Conservation (phyloP, 805 yeast genomes). For the Ogataea zsoltii region DNA sequence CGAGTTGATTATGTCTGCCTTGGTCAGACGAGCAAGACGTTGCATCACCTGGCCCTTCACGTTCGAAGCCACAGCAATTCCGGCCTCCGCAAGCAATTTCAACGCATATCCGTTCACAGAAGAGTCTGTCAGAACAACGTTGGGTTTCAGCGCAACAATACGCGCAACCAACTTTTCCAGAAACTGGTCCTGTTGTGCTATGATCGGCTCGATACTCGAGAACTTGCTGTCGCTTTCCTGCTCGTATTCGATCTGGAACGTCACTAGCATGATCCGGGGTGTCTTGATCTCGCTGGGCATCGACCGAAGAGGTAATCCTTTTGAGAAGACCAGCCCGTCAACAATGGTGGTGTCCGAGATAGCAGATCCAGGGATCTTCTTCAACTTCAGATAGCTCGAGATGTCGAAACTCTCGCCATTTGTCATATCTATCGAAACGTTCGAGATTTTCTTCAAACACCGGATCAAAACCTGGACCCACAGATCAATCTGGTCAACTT, state of each 20-base stretch:
- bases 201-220: slow-evolving; percentile 77
- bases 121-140: slow-evolving; percentile 73
- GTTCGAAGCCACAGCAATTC: slow-evolving; percentile 78
- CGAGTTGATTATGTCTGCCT: slow-evolving; percentile 82
- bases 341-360: slow-evolving; percentile 60
- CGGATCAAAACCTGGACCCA: slow-evolving; percentile 62
- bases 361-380: slow-evolving; percentile 76
- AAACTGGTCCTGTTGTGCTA: slow-evolving; percentile 86
- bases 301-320: slow-evolving; percentile 71
- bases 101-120: slow-evolving; percentile 83
- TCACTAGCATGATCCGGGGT: slow-evolving; percentile 79
- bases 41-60: slow-evolving; percentile 81
- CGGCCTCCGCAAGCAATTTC: slow-evolving; percentile 66
- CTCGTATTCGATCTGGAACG: slow-evolving; percentile 89
- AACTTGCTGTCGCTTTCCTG: slow-evolving; percentile 47
- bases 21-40: slow-evolving; percentile 73
- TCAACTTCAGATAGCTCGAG: slow-evolving; percentile 85
- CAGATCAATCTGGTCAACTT: slow-evolving; percentile 44
- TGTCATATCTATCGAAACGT: slow-evolving; percentile 57
- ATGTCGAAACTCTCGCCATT: slow-evolving; percentile 79
- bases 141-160: slow-evolving; percentile 74
- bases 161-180: slow-evolving; percentile 79
- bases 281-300: slow-evolving; percentile 67
- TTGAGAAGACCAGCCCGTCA: slow-evolving; percentile 84
- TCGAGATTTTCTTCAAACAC: slow-evolving; percentile 55